phyloP scores from a whole-genome alignment of 2,329 filamentous ascomycete genomes.

The Sarocladium kiliense region DNA sequence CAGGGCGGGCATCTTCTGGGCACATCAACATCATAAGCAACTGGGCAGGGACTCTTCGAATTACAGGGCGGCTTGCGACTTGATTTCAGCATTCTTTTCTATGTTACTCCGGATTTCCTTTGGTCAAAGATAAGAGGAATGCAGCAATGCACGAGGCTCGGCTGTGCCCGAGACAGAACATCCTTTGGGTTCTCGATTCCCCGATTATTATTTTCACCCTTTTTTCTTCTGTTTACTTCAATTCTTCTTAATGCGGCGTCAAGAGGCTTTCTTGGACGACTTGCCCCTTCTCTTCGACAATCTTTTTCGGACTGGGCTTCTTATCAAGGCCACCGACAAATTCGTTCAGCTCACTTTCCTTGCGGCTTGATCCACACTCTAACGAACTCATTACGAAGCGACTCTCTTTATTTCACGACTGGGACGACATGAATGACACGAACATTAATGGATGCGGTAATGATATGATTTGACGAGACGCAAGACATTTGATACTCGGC shows the following conservation, averaged over 20 bases:
- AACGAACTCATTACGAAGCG: conserved; percentile 38
- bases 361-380: conserved; percentile 32
- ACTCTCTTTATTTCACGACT: conserved; percentile 36
- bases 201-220: conserved; percentile 16
- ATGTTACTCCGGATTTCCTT: conserved; percentile 23
- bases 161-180: conserved; percentile 43
- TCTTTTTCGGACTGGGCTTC: conserved; percentile 12
- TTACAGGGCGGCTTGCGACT: conserved; percentile 40
- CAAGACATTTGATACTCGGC: conserved; percentile 19
- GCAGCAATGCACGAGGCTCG: conserved; percentile 59
- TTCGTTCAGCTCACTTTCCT: conserved; percentile 32
- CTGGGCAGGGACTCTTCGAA: conserved; percentile 37
- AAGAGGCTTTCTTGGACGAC: conserved; percentile 18
- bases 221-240: conserved; percentile 14
- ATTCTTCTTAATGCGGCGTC: conserved; percentile 20
- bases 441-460: conserved; percentile 19
- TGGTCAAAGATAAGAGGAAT: conserved; percentile 50
- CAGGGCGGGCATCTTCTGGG: conserved; percentile 37
- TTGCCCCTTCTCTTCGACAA: background rate
- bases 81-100: conserved; percentile 19
- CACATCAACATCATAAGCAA: conserved; percentile 45
- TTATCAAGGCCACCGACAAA: conserved; percentile 18
- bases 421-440: conserved; percentile 32
- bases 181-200: conserved; percentile 35
- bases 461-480: conserved; percentile 26